Conservation (phyloP, 768 basidiomycete species). For the Mycena venus region DNA sequence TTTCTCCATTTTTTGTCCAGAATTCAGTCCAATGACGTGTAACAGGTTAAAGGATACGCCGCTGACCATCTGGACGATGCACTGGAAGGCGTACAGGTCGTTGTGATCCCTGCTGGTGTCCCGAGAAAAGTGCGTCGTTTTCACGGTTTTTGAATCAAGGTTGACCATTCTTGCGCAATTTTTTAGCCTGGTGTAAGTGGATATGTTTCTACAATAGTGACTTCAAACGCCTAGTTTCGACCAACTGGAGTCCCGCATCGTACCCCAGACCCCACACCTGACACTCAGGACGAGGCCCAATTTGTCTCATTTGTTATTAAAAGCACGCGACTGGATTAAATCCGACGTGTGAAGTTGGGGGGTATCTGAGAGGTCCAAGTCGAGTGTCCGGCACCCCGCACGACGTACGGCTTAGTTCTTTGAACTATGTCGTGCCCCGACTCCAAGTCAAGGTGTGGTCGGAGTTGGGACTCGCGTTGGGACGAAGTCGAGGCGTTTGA, state of each 20-base stretch:
- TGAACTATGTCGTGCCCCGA: neutral
- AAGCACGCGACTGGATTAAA: neutral
- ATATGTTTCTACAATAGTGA: slow-evolving; percentile 1
- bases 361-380: neutral
- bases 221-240: neutral
- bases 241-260: neutral
- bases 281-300: too few species aligned
- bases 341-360: neutral
- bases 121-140: slow-evolving; percentile 88
- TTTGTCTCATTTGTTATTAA: neutral
- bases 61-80: slow-evolving; percentile 92
- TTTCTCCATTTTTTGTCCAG: slow-evolving; percentile 28
- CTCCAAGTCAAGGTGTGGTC: neutral
- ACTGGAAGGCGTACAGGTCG: slow-evolving; percentile 89
- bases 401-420: neutral
- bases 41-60: slow-evolving; percentile 79
- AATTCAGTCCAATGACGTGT: slow-evolving; percentile 16
- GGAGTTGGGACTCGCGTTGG: neutral
- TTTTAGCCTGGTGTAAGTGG: slow-evolving; percentile 84
- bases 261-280: too few species aligned
- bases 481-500: neutral
- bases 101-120: slow-evolving; percentile 99
- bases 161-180: slow-evolving; percentile 39
- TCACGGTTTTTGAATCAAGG: neutral
- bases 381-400: neutral